Percentiles rank a stretch among this genome's conserved stretches.
phyloP scores from a whole-genome alignment of 106 monocot species.

The Xerophyta viscosa region DNA sequence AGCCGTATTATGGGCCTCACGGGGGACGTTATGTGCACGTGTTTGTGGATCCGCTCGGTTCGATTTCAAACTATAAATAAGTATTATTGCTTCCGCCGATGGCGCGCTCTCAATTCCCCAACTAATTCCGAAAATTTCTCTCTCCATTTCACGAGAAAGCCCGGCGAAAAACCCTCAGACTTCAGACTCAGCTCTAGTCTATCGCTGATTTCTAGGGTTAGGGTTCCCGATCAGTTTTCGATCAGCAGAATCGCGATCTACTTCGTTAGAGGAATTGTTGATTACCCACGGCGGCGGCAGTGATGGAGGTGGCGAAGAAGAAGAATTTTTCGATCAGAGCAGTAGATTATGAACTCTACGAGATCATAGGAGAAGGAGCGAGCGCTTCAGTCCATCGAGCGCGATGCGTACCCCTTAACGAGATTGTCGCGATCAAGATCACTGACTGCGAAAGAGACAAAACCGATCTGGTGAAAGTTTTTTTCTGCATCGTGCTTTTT shows the following conservation, averaged over 20 bases:
- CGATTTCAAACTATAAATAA: no score
- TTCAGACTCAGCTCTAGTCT: no score
- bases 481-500: constrained; percentile 3
- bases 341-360: constrained; percentile 70
- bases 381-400: constrained; percentile 72
- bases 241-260: background rate
- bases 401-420: constrained; percentile 42
- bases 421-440: constrained; percentile 78
- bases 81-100: no score
- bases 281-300: no score
- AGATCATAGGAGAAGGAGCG: constrained; percentile 69
- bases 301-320: constrained; percentile 10
- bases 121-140: background rate
- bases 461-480: constrained; percentile 56
- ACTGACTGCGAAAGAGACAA: constrained; percentile 67
- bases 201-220: no score
- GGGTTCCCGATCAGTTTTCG: no score
- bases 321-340: constrained; percentile 58
- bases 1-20: no score
- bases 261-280: no score
- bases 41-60: no score
- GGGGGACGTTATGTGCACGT: no score
- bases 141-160: no score
- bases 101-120: background rate
- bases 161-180: no score